A percentile compares a stretch with the other conserved stretches of the same genome.
Evolutionary conservation across 2,329 filamentous ascomycete species (phyloP).

Genomic region (Fusarium sarcochroum): DNA sequence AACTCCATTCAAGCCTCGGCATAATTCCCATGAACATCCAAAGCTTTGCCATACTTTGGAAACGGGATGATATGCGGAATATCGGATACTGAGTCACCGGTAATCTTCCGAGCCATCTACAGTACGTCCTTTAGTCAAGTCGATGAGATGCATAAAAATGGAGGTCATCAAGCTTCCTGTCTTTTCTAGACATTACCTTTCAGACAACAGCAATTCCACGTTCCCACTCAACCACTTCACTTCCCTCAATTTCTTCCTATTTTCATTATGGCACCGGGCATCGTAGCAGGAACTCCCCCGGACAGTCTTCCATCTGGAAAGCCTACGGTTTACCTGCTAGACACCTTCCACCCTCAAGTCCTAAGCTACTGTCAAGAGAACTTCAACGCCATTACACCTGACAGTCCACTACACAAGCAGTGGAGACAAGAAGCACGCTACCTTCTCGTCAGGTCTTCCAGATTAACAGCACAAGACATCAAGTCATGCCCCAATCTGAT

Average conservation of each 20-base stretch:
- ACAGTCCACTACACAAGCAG: conserved; percentile 52
- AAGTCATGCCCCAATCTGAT: conserved; percentile 53
- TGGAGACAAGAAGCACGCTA: conserved; percentile 59
- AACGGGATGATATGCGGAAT: neutral
- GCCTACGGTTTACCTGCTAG: conserved; percentile 58
- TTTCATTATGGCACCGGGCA: conserved; percentile 21
- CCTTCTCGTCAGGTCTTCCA: conserved; percentile 56
- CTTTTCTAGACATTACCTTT: neutral
- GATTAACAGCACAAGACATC: conserved; percentile 57
- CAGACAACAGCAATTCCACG: neutral
- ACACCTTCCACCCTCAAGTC: conserved; percentile 56
- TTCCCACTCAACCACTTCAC: neutral
- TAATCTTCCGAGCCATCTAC: neutral
- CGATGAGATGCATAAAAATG: conserved; percentile 19
- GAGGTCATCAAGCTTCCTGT: neutral
- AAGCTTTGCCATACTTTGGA: neutral
- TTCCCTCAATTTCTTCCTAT: neutral
- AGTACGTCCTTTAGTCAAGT: accelerated
- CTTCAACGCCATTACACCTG: conserved; percentile 57
- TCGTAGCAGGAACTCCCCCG: conserved; percentile 9
- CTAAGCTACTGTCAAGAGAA: conserved; percentile 52
- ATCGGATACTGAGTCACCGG: neutral
- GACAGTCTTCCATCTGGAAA: conserved; percentile 37
- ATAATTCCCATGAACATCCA: neutral
- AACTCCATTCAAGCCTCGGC: neutral